phyloP scores from a whole-genome alignment of 305 asterid species.

The Ajuga reptans region DNA sequence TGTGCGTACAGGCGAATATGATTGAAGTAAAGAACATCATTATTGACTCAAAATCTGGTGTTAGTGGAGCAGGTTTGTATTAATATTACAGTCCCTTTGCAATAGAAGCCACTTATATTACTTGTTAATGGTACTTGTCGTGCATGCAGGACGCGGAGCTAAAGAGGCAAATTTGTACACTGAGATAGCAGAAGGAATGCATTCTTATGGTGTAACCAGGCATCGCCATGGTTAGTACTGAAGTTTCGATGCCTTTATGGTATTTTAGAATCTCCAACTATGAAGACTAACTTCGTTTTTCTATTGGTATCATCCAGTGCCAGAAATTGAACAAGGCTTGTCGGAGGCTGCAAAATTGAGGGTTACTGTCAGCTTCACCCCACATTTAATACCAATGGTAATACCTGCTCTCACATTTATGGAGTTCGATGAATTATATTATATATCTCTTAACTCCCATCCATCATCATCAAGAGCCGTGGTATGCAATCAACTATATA shows the following conservation, averaged over 20 bases:
- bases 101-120: not conserved
- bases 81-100: not conserved
- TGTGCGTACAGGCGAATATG: slow-evolving; percentile 64
- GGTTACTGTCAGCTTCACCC: slow-evolving; percentile 97
- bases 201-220: slow-evolving; percentile 75
- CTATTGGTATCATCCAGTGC: slow-evolving; percentile 44
- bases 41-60: slow-evolving; percentile 91
- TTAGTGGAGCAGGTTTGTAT: slow-evolving; percentile 86
- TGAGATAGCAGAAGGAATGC: slow-evolving; percentile 92
- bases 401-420: slow-evolving; percentile 15
- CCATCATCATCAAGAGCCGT: slow-evolving; percentile 55
- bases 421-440: not conserved
- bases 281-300: slow-evolving; percentile 17
- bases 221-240: slow-evolving; percentile 85
- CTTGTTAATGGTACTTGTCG: slow-evolving; percentile 6
- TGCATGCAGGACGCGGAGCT: slow-evolving; percentile 73
- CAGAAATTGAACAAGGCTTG: slow-evolving; percentile 96
- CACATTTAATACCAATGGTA: slow-evolving; percentile 97
- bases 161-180: slow-evolving; percentile 91
- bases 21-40: slow-evolving; percentile 63
- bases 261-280: not conserved
- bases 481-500: slow-evolving; percentile 97
- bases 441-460: not conserved
- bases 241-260: not conserved
- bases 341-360: slow-evolving; percentile 66